These are phyloP conservation scores for Neofusicoccum kwambonambiense DNA, from an alignment of 2,329 filamentous ascomycete species.

Conservation along the genomic window DNA sequence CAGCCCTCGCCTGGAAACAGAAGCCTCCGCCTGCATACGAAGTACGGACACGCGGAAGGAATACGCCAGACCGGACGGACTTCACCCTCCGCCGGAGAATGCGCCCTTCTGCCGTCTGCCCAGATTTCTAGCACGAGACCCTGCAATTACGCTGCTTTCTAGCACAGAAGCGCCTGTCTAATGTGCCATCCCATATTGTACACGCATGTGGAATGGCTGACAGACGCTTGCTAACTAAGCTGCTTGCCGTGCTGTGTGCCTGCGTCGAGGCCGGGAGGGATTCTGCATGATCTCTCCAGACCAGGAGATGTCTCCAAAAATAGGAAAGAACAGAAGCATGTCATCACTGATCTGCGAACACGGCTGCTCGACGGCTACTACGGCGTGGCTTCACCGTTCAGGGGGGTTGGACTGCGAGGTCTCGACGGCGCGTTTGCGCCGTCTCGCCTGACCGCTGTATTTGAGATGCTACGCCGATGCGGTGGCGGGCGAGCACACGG, in stretches of 20 bases:
- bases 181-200: neutral
- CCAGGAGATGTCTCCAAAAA: constrained; percentile 11
- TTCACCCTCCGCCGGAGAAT: no score
- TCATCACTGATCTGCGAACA: constrained; percentile 4
- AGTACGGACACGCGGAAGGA: no score
- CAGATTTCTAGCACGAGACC: neutral
- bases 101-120: no score
- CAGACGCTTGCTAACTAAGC: neutral
- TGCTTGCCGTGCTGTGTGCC: neutral
- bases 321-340: constrained; percentile 3
- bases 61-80: neutral
- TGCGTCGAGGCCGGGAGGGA: constrained; percentile 1
- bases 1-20: neutral
- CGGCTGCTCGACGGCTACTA: neutral
- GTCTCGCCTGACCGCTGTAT: neutral
- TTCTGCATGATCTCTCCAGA: constrained; percentile 6
- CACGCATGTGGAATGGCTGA: neutral
- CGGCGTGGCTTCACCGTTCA: neutral
- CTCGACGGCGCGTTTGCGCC: neutral
- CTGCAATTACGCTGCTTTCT: neutral
- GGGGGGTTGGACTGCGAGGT: neutral
- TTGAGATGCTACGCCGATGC: neutral
- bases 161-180: neutral
- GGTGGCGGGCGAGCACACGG: neutral
- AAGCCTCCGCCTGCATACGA: no score